phyloP scores from a whole-genome alignment of 805 yeast genomes.

The Zygosaccharomyces bailii region DNA sequence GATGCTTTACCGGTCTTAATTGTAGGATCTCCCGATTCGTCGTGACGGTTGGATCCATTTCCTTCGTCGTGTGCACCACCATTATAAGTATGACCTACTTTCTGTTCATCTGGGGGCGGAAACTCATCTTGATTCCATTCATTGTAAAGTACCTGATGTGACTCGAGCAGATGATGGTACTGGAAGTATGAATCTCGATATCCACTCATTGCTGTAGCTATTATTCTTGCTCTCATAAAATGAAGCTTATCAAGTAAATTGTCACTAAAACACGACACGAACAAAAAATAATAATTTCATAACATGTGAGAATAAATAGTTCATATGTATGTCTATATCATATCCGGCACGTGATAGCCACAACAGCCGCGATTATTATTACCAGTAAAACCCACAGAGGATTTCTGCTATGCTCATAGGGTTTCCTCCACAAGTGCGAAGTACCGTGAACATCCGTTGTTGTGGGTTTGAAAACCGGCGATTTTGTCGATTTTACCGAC shows the following conservation, averaged over 20 bases:
- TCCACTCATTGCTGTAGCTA: constrained; percentile 10
- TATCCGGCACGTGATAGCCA: not conserved
- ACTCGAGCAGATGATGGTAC: constrained; percentile 24
- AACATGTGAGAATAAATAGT: not conserved
- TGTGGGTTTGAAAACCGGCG: constrained; percentile 13
- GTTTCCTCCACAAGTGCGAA: not conserved
- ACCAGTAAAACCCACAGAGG: not conserved
- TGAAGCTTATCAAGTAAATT: not conserved
- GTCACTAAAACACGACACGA: constrained; percentile 1
- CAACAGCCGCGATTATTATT: not conserved
- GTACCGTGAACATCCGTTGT: not conserved
- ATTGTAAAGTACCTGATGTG: constrained; percentile 28
- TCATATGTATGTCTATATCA: not conserved
- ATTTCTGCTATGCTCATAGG: too few species aligned
- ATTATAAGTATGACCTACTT: constrained; percentile 14
- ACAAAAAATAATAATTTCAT: not conserved
- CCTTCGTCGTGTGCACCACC: constrained; percentile 8
- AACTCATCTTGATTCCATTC: constrained; percentile 33
- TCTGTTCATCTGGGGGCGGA: constrained; percentile 30
- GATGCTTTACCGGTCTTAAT: constrained; percentile 9
- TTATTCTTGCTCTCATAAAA: not conserved
- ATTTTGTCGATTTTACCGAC: constrained; percentile 16
- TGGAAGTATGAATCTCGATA: constrained; percentile 33
- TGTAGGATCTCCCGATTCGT: constrained; percentile 4
- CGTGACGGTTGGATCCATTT: constrained; percentile 6